Base-by-base conservation (phyloP, 2,329 filamentous ascomycete genomes). In the Xylariales sp. region DNA sequence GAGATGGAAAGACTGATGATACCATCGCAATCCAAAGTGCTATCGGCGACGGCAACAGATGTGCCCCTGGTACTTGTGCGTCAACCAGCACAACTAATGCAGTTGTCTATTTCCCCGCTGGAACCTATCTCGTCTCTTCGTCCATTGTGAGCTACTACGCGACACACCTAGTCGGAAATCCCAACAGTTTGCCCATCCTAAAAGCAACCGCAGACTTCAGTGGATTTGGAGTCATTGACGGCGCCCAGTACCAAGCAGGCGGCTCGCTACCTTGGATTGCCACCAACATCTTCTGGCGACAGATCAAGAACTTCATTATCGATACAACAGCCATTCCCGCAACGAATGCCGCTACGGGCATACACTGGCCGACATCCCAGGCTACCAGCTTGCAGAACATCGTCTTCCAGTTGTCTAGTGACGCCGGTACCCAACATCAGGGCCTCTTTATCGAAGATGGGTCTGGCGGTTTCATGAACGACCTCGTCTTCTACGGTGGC, bases 101-200 rank as follows among this genome's bases (percentile, higher is more conserved):
- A 30, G 60, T 73, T 50, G 67, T 73, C 1, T 73, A 72, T 45
- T 73, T 73, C 63, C 70, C 71, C 6, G 58, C 60, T 5, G 71
- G 71, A 10, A 69, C 61, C 2, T 73, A 74, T n/a, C 34, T 69
- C 8, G 39, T 70, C 30, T 68, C 60, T 32, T 72, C 70, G 32
- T 91, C 92, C 5, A 89, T 96, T 67, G 80, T 92, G 49, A 89
- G 91, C 76, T 89, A 90, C 80, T 96, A 94, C 81, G 93, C 93
- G 77, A 94, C 92, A 1, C 90, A 93, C 78, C 84, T 96, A 12
- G 75, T 81, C 5, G 81, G 82, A 23, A 81, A 82, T 67, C 81
- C 81, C 53, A 72, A 79, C 39, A 71, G 81, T 71, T 67, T 83
- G 78, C 76, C 91, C 5, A 82, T 84, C 3, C 82, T 90, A 62